phyloP scores from a whole-genome alignment of 2,329 filamentous ascomycete genomes.

The Fusarium praegraminearum region DNA sequence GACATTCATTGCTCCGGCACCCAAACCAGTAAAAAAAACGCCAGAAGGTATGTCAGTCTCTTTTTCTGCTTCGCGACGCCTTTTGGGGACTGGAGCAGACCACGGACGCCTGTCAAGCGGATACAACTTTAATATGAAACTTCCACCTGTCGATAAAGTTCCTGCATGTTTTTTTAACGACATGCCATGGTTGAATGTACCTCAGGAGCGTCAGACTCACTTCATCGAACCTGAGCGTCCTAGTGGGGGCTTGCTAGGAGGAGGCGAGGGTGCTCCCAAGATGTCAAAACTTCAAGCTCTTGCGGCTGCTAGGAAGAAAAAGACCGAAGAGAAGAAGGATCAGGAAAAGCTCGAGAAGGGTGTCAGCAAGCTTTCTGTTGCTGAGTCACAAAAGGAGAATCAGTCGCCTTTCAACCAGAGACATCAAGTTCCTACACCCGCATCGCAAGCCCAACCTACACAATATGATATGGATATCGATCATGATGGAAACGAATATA shows the following conservation, averaged over 20 bases:
- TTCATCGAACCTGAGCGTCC: constrained; percentile 69
- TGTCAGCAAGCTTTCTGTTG: constrained; percentile 51
- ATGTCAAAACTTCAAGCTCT: constrained; percentile 92
- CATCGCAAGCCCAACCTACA: constrained; percentile 4
- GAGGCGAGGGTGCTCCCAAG: constrained; percentile 73
- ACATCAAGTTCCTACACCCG: constrained; percentile 29
- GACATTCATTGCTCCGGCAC: constrained; percentile 65
- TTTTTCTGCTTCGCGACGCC: constrained; percentile 48
- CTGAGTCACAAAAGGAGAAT: constrained; percentile 50
- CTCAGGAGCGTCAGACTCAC: constrained; percentile 72
- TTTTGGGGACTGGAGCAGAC: constrained; percentile 52
- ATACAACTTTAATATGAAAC: constrained; percentile 23
- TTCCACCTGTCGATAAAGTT: constrained; percentile 40
- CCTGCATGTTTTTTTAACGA: constrained; percentile 78
- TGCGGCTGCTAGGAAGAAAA: constrained; percentile 87
- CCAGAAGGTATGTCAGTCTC: constrained; percentile 59
- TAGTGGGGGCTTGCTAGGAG: constrained; percentile 80
- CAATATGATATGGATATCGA: constrained; percentile 4
- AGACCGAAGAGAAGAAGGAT: constrained; percentile 73
- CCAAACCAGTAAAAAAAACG: constrained; percentile 58
- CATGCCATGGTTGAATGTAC: constrained; percentile 85
- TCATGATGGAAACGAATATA: not conserved
- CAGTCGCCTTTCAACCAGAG: constrained; percentile 34
- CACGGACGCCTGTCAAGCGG: constrained; percentile 37
- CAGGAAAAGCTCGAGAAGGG: constrained; percentile 45